These are phyloP conservation scores for Sparassis latifolia DNA, from an alignment of 1,284 basidiomycete species.

Conservation along the genomic window DNA sequence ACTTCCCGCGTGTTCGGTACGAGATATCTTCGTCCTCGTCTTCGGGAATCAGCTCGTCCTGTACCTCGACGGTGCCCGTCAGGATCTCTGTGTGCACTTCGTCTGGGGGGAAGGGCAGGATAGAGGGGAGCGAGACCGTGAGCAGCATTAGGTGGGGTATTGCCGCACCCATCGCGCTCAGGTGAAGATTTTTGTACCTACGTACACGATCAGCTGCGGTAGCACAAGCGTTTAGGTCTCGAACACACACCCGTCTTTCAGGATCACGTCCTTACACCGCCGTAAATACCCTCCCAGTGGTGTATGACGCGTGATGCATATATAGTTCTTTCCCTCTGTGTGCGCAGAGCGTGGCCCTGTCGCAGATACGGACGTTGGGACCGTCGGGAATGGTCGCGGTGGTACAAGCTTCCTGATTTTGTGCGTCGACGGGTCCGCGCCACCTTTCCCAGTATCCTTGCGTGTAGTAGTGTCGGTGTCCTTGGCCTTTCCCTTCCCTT, in stretches of 20 bases:
- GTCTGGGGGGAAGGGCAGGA: slow-evolving; percentile 62
- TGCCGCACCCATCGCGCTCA: slow-evolving; percentile 83
- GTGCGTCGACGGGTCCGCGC: slow-evolving; percentile 7
- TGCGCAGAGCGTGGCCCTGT: slow-evolving; percentile 76
- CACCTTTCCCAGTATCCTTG: background rate
- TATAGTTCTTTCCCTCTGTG: slow-evolving; percentile 69
- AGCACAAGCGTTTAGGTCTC: too few species aligned
- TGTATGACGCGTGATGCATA: slow-evolving; percentile 79
- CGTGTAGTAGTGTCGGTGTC: background rate
- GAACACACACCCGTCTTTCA: slow-evolving; percentile 67
- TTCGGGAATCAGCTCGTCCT: slow-evolving; percentile 74
- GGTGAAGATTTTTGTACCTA: slow-evolving; percentile 70
- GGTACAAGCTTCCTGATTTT: slow-evolving; percentile 63
- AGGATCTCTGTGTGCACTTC: slow-evolving; percentile 64
- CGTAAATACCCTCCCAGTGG: slow-evolving; percentile 69
- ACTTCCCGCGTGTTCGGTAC: slow-evolving; percentile 63
- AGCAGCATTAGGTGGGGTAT: slow-evolving; percentile 79
- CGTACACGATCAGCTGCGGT: background rate
- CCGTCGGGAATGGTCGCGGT: slow-evolving; percentile 68
- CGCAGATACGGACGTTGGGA: slow-evolving; percentile 67
- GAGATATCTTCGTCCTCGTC: slow-evolving; percentile 69
- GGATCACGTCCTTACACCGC: slow-evolving; percentile 68
- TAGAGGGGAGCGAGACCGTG: slow-evolving; percentile 63
- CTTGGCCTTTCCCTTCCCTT: background rate
- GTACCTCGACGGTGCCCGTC: slow-evolving; percentile 73